Conservation (phyloP, 768 basidiomycete species). For the Russula vinacea region DNA sequence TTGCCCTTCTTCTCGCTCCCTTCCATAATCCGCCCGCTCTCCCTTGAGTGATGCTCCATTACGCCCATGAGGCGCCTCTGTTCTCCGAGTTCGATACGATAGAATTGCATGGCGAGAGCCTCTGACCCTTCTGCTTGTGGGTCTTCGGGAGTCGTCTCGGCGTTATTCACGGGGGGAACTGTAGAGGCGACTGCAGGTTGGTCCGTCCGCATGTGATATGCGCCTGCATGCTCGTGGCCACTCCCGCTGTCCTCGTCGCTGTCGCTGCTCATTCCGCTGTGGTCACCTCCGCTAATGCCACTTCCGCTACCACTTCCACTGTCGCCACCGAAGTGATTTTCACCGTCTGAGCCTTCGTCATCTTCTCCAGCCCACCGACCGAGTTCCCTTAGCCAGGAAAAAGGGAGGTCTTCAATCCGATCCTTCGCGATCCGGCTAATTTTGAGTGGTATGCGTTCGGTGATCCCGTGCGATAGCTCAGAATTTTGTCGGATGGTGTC, state of each 20-base stretch:
- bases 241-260: conserved; percentile 22
- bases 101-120: conserved; percentile 87
- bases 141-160: conserved; percentile 15
- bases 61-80: conserved; percentile 84
- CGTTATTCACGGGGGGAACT: conserved; percentile 11
- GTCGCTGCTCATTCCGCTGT: conserved; percentile 26
- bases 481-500: conserved; percentile 88
- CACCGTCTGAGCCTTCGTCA: conserved; percentile 21
- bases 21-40: conserved; percentile 41
- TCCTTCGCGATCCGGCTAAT: conserved; percentile 43
- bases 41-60: conserved; percentile 84
- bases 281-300: conserved; percentile 23
- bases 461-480: conserved; percentile 65
- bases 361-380: conserved; percentile 48
- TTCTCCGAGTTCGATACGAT: conserved; percentile 87
- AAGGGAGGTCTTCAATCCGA: conserved; percentile 68
- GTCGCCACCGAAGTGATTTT: conserved; percentile 17
- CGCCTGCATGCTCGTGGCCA: conserved; percentile 6
- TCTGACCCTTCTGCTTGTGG: conserved; percentile 63
- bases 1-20: conserved; percentile 17
- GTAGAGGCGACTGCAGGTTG: background rate
- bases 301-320: conserved; percentile 27
- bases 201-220: background rate
- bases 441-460: conserved; percentile 76
- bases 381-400: conserved; percentile 73